Percentiles rank a stretch among this genome's conserved stretches.
These are phyloP conservation scores for Suillus sp. DNA, from an alignment of 768 basidiomycete genomes.

Conservation along the genomic window DNA sequence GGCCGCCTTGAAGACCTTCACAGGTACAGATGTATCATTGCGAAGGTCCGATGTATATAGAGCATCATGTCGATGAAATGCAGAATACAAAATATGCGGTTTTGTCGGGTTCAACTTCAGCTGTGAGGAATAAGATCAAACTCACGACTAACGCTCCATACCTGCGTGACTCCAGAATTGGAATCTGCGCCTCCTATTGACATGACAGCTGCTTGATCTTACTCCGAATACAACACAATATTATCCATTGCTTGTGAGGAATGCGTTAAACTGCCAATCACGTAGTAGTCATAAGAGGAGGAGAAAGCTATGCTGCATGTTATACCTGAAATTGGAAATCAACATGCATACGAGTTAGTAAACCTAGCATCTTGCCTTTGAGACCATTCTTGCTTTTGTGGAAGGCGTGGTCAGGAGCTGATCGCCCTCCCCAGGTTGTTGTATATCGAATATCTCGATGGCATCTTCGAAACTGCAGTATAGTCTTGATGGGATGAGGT, in stretches of 20 bases:
- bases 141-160: background rate
- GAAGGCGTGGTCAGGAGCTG: constrained; percentile 71
- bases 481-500: constrained; percentile 47
- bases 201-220: constrained; percentile 54
- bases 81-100: constrained; percentile 75
- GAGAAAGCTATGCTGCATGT: constrained; percentile 84
- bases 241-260: constrained; percentile 48
- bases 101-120: constrained; percentile 74
- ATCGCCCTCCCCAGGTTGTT: constrained; percentile 70
- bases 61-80: constrained; percentile 61
- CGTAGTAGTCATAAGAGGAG: constrained; percentile 65
- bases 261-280: constrained; percentile 74
- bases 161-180: constrained; percentile 7
- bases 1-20: constrained; percentile 36
- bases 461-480: constrained; percentile 89
- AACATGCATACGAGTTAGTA: constrained; percentile 9
- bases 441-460: constrained; percentile 83
- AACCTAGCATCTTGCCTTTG: constrained; percentile 59
- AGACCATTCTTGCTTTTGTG: constrained; percentile 83
- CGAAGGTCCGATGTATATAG: constrained; percentile 85
- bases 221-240: constrained; percentile 68
- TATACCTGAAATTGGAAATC: constrained; percentile 61
- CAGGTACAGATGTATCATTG: constrained; percentile 46
- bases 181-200: constrained; percentile 58
- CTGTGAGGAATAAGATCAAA: constrained; percentile 38